Percentiles rank a stretch among this genome's conserved stretches.
Evolutionary conservation across 1,284 basidiomycete species (phyloP).

Genomic region (Ceratobasidium sp.): DNA sequence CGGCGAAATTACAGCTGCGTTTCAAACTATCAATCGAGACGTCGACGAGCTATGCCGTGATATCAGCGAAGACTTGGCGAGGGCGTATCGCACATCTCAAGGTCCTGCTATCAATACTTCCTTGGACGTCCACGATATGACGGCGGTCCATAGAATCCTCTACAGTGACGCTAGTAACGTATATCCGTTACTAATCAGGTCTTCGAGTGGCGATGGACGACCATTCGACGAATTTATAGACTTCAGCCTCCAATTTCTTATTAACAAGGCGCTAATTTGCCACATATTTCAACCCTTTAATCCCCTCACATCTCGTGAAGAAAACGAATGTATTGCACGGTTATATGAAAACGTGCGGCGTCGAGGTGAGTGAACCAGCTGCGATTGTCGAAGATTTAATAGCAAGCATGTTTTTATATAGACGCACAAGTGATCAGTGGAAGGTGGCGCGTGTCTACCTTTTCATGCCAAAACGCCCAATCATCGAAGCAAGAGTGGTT

Average conservation of each 20-base stretch:
- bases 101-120: constrained; percentile 9
- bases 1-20: constrained; percentile 19
- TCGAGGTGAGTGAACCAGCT: constrained; percentile 21
- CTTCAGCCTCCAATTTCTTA: constrained; percentile 26
- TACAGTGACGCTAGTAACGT: not conserved
- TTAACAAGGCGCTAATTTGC: constrained; percentile 18
- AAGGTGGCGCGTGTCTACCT: constrained; percentile 31
- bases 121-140: constrained; percentile 24
- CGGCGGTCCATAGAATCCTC: not conserved
- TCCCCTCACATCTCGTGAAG: constrained; percentile 11
- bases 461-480: not conserved
- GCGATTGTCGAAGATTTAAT: too few relatives aligned
- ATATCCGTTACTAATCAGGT: constrained; percentile 23
- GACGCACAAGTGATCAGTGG: constrained; percentile 37
- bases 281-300: constrained; percentile 34
- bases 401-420: not conserved
- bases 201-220: constrained; percentile 20
- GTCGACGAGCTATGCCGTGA: constrained; percentile 28
- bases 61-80: constrained; percentile 37
- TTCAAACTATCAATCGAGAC: constrained; percentile 38
- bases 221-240: constrained; percentile 42
- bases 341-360: constrained; percentile 17
- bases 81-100: not conserved
- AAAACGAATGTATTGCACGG: not conserved
- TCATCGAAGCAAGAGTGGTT: constrained; percentile 18